Percentiles rank a stretch among this genome's conserved stretches.
Evolutionary conservation across 352 stramenopile genomes (phyloP).

Genomic region (Globisporangium emineosum): DNA sequence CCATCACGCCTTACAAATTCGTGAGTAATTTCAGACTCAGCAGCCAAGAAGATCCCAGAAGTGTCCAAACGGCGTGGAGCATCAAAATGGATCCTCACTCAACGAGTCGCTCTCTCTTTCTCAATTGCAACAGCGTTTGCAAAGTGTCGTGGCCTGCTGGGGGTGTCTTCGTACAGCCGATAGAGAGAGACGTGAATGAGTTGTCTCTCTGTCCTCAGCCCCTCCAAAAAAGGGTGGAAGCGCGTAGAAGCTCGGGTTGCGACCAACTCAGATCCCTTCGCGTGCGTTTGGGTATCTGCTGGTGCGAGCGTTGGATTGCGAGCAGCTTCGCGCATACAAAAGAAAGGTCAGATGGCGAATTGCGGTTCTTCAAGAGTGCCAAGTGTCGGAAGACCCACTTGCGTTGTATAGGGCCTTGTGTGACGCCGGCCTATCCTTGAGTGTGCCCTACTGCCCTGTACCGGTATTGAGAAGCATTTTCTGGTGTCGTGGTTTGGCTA

Average conservation of each 20-base stretch:
- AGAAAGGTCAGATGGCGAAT: background rate
- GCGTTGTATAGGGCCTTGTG: too few relatives aligned
- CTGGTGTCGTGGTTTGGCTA: background rate
- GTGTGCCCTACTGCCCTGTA: too few relatives aligned
- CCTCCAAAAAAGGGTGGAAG: background rate
- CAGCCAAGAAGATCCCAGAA: background rate
- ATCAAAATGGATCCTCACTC: conserved; percentile 3
- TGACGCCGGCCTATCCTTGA: too few relatives aligned
- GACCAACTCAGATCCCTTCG: conserved; percentile 7
- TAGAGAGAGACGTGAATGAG: too few relatives aligned
- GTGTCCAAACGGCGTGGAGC: conserved; percentile 4
- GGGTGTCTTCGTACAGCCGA: background rate
- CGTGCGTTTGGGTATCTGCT: conserved; percentile 1
- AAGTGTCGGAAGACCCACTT: too few relatives aligned
- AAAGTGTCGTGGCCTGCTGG: too few relatives aligned
- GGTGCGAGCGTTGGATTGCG: background rate
- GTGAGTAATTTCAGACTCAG: background rate
- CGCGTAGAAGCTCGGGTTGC: background rate
- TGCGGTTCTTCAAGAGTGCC: conserved; percentile 13
- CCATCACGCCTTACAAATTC: background rate
- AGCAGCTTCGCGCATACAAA: background rate
- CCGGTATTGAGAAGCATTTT: background rate
- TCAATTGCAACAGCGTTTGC: background rate
- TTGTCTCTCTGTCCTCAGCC: background rate
- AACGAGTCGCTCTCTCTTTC: background rate